These are phyloP conservation scores for Sarocladium kiliense DNA, from an alignment of 2,329 filamentous ascomycete genomes.

Conservation along the genomic window DNA sequence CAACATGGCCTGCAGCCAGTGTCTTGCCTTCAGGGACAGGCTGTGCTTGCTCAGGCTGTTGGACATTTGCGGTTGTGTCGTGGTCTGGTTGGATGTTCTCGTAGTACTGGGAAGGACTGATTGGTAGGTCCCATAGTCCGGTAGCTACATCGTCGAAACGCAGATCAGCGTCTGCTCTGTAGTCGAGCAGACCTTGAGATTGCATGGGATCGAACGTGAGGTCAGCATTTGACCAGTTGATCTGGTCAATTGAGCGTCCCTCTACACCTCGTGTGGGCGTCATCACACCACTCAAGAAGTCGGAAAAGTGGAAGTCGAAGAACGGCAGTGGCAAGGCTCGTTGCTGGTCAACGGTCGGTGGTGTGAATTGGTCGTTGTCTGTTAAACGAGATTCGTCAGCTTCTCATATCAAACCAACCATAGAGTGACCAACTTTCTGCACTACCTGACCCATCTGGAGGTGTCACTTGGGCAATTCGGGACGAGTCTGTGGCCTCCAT, in stretches of 20 bases:
- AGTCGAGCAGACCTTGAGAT: neutral
- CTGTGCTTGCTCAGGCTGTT: neutral
- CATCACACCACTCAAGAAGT: slow-evolving; percentile 2
- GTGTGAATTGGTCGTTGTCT: neutral
- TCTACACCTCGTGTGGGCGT: neutral
- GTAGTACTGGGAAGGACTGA: slow-evolving; percentile 1
- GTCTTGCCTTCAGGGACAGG: neutral
- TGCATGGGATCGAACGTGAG: neutral
- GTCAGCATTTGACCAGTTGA: neutral
- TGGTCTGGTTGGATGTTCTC: neutral
- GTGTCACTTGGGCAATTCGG: neutral
- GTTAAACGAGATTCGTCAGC: neutral
- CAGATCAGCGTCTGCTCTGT: neutral
- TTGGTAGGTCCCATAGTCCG: slow-evolving; percentile 1
- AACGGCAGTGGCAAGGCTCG: neutral
- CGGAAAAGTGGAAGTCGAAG: neutral
- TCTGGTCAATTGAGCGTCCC: neutral
- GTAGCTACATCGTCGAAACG: neutral
- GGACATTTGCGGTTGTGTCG: neutral
- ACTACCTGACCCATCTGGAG: neutral
- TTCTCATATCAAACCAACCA: neutral
- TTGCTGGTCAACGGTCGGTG: neutral
- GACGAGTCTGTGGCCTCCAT: neutral
- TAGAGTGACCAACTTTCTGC: neutral
- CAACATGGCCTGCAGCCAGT: neutral